A percentile compares a stretch with the other conserved stretches of the same genome.
Evolutionary conservation across 352 stramenopile species (phyloP).

Genomic region (Phytophthora sp.): DNA sequence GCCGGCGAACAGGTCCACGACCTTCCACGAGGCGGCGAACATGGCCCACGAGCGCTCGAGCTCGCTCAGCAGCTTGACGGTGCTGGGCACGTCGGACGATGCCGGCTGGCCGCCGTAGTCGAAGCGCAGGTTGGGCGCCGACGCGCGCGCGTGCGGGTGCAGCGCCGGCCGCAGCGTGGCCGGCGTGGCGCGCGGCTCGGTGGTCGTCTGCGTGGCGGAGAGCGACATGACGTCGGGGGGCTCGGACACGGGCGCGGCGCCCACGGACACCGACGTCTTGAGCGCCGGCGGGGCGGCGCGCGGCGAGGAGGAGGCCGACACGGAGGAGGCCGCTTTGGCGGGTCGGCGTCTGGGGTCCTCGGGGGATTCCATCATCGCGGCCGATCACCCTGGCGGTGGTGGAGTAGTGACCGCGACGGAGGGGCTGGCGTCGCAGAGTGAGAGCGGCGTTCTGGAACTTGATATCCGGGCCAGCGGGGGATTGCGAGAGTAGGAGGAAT

Average conservation of each 20-base stretch:
- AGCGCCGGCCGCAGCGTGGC: slow-evolving; percentile 14
- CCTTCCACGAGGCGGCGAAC: slow-evolving; percentile 69
- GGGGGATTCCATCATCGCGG: slow-evolving; percentile 26
- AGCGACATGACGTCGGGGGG: slow-evolving; percentile 14
- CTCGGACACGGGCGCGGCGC: slow-evolving; percentile 2
- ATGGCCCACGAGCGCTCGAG: slow-evolving; percentile 77
- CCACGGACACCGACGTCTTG: slow-evolving; percentile 17
- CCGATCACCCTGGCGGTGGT: too few species aligned
- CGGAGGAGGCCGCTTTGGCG: background rate
- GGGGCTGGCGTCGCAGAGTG: too few species aligned
- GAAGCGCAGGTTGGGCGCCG: background rate
- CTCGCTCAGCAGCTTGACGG: slow-evolving; percentile 73
- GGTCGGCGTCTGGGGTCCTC: slow-evolving; percentile 10
- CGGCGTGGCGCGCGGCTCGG: background rate
- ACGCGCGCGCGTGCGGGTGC: slow-evolving; percentile 6
- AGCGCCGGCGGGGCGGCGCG: background rate
- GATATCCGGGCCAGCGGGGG: too few species aligned
- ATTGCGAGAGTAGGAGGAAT: background rate
- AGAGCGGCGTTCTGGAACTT: too few species aligned
- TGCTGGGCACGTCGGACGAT: slow-evolving; percentile 45
- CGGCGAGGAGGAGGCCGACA: slow-evolving; percentile 26
- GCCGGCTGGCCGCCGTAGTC: slow-evolving; percentile 14
- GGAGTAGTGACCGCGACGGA: too few species aligned
- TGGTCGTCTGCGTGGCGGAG: background rate
- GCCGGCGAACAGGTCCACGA: slow-evolving; percentile 71